phyloP scores from a whole-genome alignment of 2,329 filamentous ascomycete genomes.

The Fusarium sterilihyphosum region DNA sequence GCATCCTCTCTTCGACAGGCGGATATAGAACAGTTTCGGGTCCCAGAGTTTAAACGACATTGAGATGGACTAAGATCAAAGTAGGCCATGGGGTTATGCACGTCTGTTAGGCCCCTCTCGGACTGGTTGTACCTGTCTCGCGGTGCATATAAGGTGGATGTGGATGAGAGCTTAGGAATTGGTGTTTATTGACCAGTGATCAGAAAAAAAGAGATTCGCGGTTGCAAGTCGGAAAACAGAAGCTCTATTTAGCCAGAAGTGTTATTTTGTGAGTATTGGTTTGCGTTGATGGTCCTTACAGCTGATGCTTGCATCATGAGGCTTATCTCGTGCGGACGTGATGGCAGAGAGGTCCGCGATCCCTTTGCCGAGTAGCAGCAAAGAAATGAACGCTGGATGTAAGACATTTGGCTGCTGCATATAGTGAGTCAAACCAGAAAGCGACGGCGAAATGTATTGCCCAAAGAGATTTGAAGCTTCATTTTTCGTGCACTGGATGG shows the following conservation, averaged over 20 bases:
- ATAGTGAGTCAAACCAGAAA: background rate
- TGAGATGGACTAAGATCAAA: too few species aligned
- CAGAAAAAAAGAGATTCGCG: too few species aligned
- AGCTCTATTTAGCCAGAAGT: background rate
- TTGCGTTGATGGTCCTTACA: background rate
- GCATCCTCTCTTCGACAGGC: background rate
- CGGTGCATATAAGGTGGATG: background rate
- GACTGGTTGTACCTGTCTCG: background rate
- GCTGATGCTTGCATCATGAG: background rate
- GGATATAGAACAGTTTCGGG: too few species aligned
- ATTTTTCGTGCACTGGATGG: background rate
- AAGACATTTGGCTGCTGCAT: background rate
- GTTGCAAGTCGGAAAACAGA: too few species aligned
- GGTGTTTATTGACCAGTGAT: background rate
- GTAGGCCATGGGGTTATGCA: background rate
- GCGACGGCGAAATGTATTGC: rapidly evolving
- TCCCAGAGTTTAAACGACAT: too few species aligned
- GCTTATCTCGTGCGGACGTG: background rate
- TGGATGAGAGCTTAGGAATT: background rate
- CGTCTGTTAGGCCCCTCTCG: background rate
- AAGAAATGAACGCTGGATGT: background rate
- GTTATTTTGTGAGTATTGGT: background rate
- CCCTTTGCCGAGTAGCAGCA: background rate
- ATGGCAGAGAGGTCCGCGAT: background rate
- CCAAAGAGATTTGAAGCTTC: background rate